These are phyloP conservation scores for Nicotiana rustica DNA, from an alignment of 305 asterid genomes.

Conservation along the genomic window DNA sequence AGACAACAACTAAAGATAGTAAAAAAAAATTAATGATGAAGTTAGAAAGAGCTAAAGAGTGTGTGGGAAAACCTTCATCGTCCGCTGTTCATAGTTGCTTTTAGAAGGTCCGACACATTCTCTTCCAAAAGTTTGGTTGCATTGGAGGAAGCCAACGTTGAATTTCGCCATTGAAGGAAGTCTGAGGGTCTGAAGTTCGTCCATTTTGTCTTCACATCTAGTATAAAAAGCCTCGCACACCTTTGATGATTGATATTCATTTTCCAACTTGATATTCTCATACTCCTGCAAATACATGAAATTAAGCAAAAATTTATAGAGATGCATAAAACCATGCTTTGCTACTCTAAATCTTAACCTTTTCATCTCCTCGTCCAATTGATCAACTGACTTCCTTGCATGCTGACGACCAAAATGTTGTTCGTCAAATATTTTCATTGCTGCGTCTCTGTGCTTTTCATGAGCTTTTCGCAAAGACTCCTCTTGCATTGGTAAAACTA, in stretches of 20 bases:
- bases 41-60: not conserved
- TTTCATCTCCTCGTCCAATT: constrained; percentile 79
- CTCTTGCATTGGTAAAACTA: constrained; percentile 67
- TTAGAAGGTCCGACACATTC: constrained; percentile 96
- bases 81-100: constrained; percentile 80
- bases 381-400: constrained; percentile 87
- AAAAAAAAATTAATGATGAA: not conserved
- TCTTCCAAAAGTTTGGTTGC: constrained; percentile 85
- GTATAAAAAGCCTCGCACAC: constrained; percentile 84
- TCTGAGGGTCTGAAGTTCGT: constrained; percentile 89
- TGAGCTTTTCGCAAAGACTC: constrained; percentile 70
- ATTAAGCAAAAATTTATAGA: constrained; percentile 37
- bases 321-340: constrained; percentile 12
- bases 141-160: constrained; percentile 88
- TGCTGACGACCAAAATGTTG: constrained; percentile 96
- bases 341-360: constrained; percentile 51
- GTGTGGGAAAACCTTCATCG: constrained; percentile 69
- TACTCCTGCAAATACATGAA: constrained; percentile 61
- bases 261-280: constrained; percentile 69
- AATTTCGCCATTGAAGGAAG: constrained; percentile 99
- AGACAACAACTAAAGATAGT: not conserved
- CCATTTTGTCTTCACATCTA: constrained; percentile 93
- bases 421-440: constrained; percentile 74
- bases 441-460: constrained; percentile 63
- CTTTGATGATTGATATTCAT: constrained; percentile 85